Base-by-base conservation (phyloP, 2,329 filamentous ascomycete genomes). In the Sporothrix protearum region DNA sequence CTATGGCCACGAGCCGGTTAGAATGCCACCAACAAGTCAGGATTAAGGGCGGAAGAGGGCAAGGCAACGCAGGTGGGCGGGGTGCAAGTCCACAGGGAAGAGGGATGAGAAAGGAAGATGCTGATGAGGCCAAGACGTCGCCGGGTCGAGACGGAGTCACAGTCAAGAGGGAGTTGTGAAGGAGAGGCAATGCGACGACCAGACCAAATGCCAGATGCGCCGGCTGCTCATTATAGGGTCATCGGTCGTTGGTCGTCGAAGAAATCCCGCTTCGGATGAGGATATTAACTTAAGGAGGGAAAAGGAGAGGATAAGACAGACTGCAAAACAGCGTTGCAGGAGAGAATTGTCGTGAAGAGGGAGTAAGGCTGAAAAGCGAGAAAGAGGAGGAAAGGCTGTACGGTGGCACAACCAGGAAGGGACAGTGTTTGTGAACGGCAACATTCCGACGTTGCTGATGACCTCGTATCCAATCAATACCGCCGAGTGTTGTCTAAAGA, bases 401-500 rank as follows among this genome's bases (percentile, higher is more conserved):
- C 12, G 53, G 28, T n/a, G 53, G 14, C 14, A 30, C 28, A 57
- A n/a, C 28, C 28, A 30, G 33, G 12, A 16, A 25, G 12, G 22
- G 25, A 30, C 19, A 14, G 25, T 55, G 51, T 55, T 28, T 2
- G 3, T 33, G 28, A n/a, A 30, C 53, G 28, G 33, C 53, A 33
- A 28, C 28, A 14, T 33, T 57, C 53, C 53, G 28, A 33, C 53
- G 12, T 57, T 19, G 53, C 49, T 53, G 22, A n/a, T 53, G n/a
- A 25, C 49, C n/a, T 22, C n/a, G 49, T 25, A 53, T 47, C 49
- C 19, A 19, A 2, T 8, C 33, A 53, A 33, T 6, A 30, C 36
- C 59, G 36, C 25, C 19, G 42, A 42, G 68, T 45, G 53, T 28
- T 57, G 14, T 55, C 59, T 70, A 66, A 70, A 70, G 66, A 70